Conservation (phyloP, 2,329 filamentous ascomycete species). For the Proliferodiscus dingleyae region DNA sequence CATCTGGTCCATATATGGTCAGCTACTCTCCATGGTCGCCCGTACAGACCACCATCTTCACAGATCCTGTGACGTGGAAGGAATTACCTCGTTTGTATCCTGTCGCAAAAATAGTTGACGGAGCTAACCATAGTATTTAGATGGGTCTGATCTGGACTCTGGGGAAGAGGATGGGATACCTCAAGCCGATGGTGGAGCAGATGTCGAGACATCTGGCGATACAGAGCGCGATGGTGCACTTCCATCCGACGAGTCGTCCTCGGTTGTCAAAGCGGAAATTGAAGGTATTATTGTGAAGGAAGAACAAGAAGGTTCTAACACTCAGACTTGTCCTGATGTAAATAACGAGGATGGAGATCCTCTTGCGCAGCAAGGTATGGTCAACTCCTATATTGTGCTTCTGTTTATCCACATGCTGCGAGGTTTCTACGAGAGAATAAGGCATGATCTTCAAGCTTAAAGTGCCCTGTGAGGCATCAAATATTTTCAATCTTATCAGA, state of each 20-base stretch:
- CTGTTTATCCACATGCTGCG: too few relatives aligned
- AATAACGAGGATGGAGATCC: too few relatives aligned
- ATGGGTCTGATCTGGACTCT: not conserved
- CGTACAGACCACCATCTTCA: slow-evolving; percentile 21
- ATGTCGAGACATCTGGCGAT: not conserved
- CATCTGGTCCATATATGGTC: slow-evolving; percentile 28
- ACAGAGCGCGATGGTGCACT: not conserved
- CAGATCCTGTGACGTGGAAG: slow-evolving; percentile 17
- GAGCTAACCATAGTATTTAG: slow-evolving; percentile 3
- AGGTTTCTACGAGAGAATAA: too few relatives aligned
- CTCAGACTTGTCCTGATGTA: too few relatives aligned
- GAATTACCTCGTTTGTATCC: slow-evolving; percentile 11
- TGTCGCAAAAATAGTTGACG: not conserved
- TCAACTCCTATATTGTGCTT: too few relatives aligned
- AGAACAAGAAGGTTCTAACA: slow-evolving; percentile 1
- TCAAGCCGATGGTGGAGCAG: not conserved
- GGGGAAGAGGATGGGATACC: not conserved
- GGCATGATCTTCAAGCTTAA: too few relatives aligned
- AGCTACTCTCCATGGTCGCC: slow-evolving; percentile 24
- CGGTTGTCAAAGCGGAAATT: not conserved
- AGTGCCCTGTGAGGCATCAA: too few relatives aligned
- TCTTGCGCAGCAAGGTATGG: too few relatives aligned
- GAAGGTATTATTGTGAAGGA: not conserved
- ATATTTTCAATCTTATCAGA: too few relatives aligned
- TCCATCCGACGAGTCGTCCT: slow-evolving; percentile 2